Evolutionary conservation across 2,329 filamentous ascomycete species (phyloP), one percentile per base, ranked within the genome.

Genomic region (Fusarium albosuccineum): DNA sequence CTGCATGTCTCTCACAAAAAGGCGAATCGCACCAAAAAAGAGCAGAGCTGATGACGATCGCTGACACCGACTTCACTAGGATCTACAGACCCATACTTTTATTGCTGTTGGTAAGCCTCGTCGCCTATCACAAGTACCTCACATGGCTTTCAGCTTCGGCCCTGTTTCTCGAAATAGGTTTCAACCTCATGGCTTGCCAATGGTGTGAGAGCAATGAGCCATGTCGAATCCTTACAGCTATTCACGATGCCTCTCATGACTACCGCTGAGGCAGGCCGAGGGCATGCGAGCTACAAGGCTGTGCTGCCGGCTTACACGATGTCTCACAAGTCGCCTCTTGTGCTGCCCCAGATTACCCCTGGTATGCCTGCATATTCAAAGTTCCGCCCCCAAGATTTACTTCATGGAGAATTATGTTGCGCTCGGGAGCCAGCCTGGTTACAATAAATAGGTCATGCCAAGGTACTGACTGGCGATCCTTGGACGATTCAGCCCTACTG

Each of bases 171-270:
- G 13, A 48, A 44, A 14, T 34, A 36, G 22, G 22, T 22, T 22
- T 48, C 7, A n/a, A 13, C 45, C n/a, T n/a, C 59, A 64, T 49
- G 64, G 50, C 64, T 60, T 4, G 22, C 56, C 64, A 52, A 49
- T 36, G 30, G 33, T 52, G 49, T 40, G 45, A 34, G 30, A 49
- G 14, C 10, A 49, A 17, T 17, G 22, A 22, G 17, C 45, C 30
- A 36, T 36, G 17, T 2, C 26, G 5, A 9, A 33, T 33, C 30
- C 30, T 33, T 33, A 33, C 3, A 10, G 22, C 33, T 37, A 5
- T 37, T 26, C 33, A 4, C 17, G 17, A 13, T 51, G 48, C 16
- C 22, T 11, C 22, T n/a, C 13, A 39, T 39, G 13, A 8, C 36
- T 39, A 8, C 36, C 14, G 13, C 6, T 29, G n/a, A 8, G 34